Percentiles rank a stretch among this genome's conserved stretches.
phyloP scores from a whole-genome alignment of 495 filamentous ascomycete species.

The Aspergillus biplanus region DNA sequence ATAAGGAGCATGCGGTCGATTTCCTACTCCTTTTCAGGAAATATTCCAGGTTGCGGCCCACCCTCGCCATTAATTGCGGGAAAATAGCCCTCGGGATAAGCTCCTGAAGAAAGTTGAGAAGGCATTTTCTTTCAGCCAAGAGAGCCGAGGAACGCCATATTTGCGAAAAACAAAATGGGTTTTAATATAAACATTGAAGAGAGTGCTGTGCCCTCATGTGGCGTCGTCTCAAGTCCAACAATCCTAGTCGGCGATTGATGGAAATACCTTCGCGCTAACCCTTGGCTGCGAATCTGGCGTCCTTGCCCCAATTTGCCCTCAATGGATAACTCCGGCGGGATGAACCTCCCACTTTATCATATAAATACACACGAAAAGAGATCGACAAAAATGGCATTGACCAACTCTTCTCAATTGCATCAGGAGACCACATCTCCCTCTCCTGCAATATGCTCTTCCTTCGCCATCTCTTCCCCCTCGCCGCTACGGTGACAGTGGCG shows the following conservation, averaged over 20 bases:
- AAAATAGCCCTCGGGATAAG: not conserved
- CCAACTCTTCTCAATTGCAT: not conserved
- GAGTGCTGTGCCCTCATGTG: not conserved
- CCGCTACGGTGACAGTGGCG: conserved; percentile 23
- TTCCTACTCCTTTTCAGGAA: not conserved
- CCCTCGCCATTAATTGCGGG: not conserved
- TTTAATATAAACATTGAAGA: not conserved
- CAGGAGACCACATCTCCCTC: not conserved
- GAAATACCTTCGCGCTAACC: conserved; percentile 12
- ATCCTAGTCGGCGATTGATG: conserved; percentile 20
- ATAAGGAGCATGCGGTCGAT: not conserved
- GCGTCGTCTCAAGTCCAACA: not conserved
- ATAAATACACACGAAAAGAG: not conserved
- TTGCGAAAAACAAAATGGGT: not conserved
- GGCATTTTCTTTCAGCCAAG: not conserved
- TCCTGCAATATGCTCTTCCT: conserved; percentile 19
- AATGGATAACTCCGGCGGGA: conserved; percentile 36
- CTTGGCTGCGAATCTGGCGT: conserved; percentile 1
- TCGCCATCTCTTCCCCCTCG: conserved; percentile 24
- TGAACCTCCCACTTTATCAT: conserved; percentile 8
- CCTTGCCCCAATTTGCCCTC: not conserved
- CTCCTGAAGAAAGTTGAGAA: not conserved
- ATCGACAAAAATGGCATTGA: not conserved
- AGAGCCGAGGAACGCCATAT: not conserved
- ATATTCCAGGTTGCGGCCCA: not conserved